Percentiles rank a stretch among this genome's conserved stretches.
phyloP scores from a whole-genome alignment of 2,329 filamentous ascomycete genomes.

The Curvularia verruculosa region DNA sequence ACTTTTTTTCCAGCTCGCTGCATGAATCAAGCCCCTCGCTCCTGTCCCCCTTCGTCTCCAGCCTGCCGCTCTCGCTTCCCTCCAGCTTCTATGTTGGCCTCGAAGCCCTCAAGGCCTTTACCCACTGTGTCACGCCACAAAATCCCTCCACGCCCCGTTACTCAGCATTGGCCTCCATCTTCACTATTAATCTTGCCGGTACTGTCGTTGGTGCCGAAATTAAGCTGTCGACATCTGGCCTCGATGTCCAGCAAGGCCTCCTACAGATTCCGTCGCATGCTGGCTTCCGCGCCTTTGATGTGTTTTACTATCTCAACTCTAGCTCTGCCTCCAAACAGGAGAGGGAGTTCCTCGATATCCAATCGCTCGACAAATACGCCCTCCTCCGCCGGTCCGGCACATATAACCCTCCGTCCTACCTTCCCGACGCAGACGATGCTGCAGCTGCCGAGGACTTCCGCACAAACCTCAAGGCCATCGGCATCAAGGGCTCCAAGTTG shows the following conservation, averaged over 20 bases:
- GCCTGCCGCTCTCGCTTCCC: constrained; percentile 80
- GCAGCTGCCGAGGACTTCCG: constrained; percentile 94
- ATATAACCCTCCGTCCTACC: constrained; percentile 82
- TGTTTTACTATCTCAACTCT: constrained; percentile 95
- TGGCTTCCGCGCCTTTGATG: constrained; percentile 92
- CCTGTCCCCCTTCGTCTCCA: constrained; percentile 78
- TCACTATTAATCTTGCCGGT: constrained; percentile 81
- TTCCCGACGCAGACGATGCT: constrained; percentile 89
- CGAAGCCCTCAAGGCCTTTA: constrained; percentile 81
- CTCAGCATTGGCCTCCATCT: constrained; percentile 77
- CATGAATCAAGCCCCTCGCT: constrained; percentile 88
- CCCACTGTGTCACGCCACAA: constrained; percentile 83
- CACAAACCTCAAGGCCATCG: constrained; percentile 83
- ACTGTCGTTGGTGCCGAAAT: constrained; percentile 77
- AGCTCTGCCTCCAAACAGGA: constrained; percentile 89
- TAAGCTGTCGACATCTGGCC: constrained; percentile 82
- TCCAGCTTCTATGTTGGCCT: constrained; percentile 77
- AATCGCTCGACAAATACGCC: constrained; percentile 75
- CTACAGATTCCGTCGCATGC: constrained; percentile 77
- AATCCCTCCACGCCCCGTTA: constrained; percentile 86
- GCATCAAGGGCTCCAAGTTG: constrained; percentile 85
- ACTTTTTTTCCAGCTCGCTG: constrained; percentile 70
- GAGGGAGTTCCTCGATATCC: constrained; percentile 83
- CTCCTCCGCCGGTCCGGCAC: constrained; percentile 84
- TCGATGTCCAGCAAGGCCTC: constrained; percentile 82